Conservation (phyloP, 2,329 filamentous ascomycete species). For the Samsoniella hepiali region DNA sequence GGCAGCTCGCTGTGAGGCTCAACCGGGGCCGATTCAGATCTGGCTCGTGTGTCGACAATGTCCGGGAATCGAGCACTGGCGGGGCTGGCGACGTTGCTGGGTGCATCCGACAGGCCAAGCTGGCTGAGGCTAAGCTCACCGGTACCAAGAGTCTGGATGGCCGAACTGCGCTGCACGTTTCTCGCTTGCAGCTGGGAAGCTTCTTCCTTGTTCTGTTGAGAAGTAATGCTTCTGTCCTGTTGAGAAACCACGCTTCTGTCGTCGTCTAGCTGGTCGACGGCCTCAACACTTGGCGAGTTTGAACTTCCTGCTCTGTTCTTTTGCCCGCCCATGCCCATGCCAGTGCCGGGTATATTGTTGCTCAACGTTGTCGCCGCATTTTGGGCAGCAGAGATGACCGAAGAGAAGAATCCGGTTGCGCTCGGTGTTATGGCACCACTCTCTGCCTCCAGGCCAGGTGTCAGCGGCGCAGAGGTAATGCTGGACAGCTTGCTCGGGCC, state of each 20-base stretch:
- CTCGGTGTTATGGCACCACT: conserved; percentile 52
- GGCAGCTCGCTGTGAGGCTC: conserved; percentile 37
- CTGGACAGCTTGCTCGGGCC: conserved; percentile 86
- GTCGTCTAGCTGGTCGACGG: conserved; percentile 19
- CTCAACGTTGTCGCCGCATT: conserved; percentile 78
- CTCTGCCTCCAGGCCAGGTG: conserved; percentile 66
- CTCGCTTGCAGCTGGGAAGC: not conserved
- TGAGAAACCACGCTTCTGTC: conserved; percentile 26
- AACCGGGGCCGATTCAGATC: conserved; percentile 58
- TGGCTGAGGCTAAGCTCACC: conserved; percentile 89
- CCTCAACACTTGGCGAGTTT: conserved; percentile 30
- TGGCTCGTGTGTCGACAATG: conserved; percentile 41
- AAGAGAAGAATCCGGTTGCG: conserved; percentile 81
- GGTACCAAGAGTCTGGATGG: conserved; percentile 82
- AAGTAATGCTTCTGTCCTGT: conserved; percentile 30
- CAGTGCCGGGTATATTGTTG: conserved; percentile 68
- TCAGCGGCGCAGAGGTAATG: conserved; percentile 66
- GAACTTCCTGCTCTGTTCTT: conserved; percentile 23
- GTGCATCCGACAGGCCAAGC: conserved; percentile 70
- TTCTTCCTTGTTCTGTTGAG: conserved; percentile 29
- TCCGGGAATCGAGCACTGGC: conserved; percentile 55
- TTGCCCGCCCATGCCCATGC: conserved; percentile 48
- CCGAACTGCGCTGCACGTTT: conserved; percentile 61
- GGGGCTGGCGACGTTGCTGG: conserved; percentile 52
- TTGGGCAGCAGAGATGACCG: conserved; percentile 87